A percentile compares a stretch with the other conserved stretches of the same genome.
phyloP scores from a whole-genome alignment of 1,284 basidiomycete genomes.

The Peniophora sp. region DNA sequence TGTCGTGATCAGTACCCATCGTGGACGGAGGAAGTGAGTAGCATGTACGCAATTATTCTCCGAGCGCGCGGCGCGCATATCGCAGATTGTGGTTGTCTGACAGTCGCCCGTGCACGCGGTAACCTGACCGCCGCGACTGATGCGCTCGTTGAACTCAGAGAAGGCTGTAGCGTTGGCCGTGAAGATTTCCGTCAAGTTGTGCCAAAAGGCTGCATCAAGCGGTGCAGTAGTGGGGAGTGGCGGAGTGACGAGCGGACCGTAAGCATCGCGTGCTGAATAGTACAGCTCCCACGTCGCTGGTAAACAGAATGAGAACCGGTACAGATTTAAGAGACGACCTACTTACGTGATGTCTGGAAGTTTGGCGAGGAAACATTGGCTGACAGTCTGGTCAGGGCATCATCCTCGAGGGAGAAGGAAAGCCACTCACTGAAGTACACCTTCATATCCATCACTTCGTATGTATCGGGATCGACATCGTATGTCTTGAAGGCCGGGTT shows the following conservation, averaged over 20 bases:
- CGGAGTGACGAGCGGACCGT: conserved; percentile 33
- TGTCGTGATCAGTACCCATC: background rate
- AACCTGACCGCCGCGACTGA: conserved; percentile 30
- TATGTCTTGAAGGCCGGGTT: conserved; percentile 48
- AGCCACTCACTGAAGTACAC: conserved; percentile 30
- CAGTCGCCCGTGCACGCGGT: conserved; percentile 32
- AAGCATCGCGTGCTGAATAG: conserved; percentile 48
- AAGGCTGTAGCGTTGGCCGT: conserved; percentile 39
- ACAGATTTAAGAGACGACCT: conserved; percentile 1
- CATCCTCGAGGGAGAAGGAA: background rate
- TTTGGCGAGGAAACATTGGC: conserved; percentile 29
- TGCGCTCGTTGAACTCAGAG: conserved; percentile 33
- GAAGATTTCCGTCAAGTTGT: conserved; percentile 49
- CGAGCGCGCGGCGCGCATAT: conserved; percentile 37
- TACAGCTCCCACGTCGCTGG: conserved; percentile 45
- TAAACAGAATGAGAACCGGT: conserved; percentile 2
- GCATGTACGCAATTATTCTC: conserved; percentile 42
- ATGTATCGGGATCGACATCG: conserved; percentile 45
- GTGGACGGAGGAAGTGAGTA: background rate
- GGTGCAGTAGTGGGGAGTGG: conserved; percentile 16
- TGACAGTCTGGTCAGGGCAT: conserved; percentile 8
- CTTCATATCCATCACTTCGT: conserved; percentile 40
- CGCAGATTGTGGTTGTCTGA: conserved; percentile 36
- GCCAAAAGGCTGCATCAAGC: conserved; percentile 51
- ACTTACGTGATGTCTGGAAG: conserved; percentile 28